Base-by-base conservation (phyloP, 2,329 filamentous ascomycete genomes). In the Boeremia lycopersici region DNA sequence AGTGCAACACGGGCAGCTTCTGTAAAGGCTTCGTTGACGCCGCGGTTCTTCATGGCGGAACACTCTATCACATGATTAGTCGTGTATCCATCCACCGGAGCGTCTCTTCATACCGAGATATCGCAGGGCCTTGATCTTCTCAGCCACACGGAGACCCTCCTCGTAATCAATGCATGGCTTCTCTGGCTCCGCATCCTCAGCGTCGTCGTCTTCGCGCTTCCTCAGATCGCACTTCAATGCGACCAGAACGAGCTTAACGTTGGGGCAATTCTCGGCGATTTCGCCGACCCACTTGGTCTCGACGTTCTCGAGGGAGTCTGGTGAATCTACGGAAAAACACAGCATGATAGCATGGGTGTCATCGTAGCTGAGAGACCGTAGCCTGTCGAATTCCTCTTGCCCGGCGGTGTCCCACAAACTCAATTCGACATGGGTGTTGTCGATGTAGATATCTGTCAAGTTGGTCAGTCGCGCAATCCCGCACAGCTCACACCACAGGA, bases 321-420 rank as follows among this genome's bases (percentile, higher is more conserved):
- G 91, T 74, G 91, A 96, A 78, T 99, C 95, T 74, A 98, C 74
- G 68, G 90, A 95, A 79, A 98, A 99, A 82, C 95, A 99, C 65
- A 99, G 90, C 89, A 99, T 97, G 69, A 99, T 96, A 39, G 96
- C 87, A 73, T 99, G 95, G 48, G 95, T 99, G 74, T 99, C 95
- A 82, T 93, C 95, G 77, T 99, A 99, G 44, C 93, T 97, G 50
- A 99, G 86, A 61, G 92, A 96, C 71, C 95, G 90, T 76, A 99
- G 80, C 48, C 95, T 88, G 78, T 99, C 95, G 79, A 98, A 99
- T 84, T 99, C 95, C 81, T 99, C 95, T 79, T 99, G 95, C 25
- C 95, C 95, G 34, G 95, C 95, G 0, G 95, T 99, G 76, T 99
- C 95, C 95, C 95, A 99, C 56, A 99, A 84, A 55, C 93, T 97